Base-by-base conservation (phyloP, 441 rosid genomes). In the Lepidium campestre region DNA sequence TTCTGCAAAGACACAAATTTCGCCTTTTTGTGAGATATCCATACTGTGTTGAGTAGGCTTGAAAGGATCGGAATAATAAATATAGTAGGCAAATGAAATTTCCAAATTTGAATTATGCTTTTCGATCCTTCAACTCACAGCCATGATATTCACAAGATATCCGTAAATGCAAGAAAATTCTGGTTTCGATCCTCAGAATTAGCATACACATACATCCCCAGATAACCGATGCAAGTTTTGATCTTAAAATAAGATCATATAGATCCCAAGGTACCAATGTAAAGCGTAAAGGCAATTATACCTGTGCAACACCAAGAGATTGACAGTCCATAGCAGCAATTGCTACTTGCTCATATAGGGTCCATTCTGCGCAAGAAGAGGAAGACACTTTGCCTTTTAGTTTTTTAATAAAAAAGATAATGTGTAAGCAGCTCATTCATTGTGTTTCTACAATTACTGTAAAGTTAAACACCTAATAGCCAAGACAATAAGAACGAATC, bases 291-390 rank as follows among this genome's bases (percentile, higher is more conserved):
- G 54, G 39, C 42, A 31, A 57, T 40, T 25, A 6, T 66, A 94
- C 99, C 96, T 88, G 88, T 65, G 99, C 96, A 74, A 83, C 90
- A 64, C 66, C 81, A 49, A 94, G 84, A 76, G 78, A 76, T 37
- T 89, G 96, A 77, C 94, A 89, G 80, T 94, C 99, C 96, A 94
- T 88, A 35, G 99, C 98, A 57, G 99, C 97, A 78, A 86, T 35
- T 17, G 99, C 88, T 75, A 94, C 94, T 72, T 94, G 97, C 79
- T 94, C 99, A 57, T 85, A 89, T 2, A 94, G 78, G 8, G 93
- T 94, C 98, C 99, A 94, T 67, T 91, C 99, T 94, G 63, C 67
- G 55, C 19, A 27, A n/a, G 23, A 42, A 34, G 22, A 6, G 22
- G 5, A 31, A 64, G 23, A 39, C n/a, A 7, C 44, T 12, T 65